Evolutionary conservation across 139 green algal species (phyloP).

Genomic region (Closterium sp.): DNA sequence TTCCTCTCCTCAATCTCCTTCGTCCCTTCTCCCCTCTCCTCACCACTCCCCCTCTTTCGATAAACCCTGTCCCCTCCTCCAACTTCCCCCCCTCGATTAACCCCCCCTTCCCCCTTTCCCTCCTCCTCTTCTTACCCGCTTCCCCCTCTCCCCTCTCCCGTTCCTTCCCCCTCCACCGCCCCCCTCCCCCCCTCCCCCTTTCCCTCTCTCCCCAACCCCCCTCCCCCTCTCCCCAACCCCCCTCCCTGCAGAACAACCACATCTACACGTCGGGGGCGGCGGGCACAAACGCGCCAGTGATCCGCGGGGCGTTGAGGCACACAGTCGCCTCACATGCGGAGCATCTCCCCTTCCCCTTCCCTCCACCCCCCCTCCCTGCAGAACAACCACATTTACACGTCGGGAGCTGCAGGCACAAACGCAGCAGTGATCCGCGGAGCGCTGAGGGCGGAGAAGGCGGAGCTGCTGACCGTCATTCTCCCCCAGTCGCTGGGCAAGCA

Average conservation of each 20-base stretch:
- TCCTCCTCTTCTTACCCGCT: background rate
- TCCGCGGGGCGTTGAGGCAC: too few species aligned
- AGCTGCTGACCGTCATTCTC: constrained; percentile 95
- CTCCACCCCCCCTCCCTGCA: background rate
- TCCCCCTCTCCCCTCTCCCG: background rate
- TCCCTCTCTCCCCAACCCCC: background rate
- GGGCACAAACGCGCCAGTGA: background rate
- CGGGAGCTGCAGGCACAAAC: constrained; percentile 93
- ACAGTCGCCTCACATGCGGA: too few species aligned
- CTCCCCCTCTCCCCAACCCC: background rate
- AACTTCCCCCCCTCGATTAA: background rate
- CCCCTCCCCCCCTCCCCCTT: too few species aligned
- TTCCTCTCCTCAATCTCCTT: background rate
- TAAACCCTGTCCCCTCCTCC: background rate
- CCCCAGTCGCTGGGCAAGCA: constrained; percentile 80
- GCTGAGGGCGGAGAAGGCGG: constrained; percentile 83
- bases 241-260: background rate
- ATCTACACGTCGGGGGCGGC: background rate
- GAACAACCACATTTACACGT: constrained; percentile 96
- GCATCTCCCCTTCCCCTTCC: background rate
- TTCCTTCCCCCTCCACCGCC: too few species aligned
- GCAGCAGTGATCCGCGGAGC: constrained; percentile 95
- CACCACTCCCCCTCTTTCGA: background rate
- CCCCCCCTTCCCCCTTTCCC: background rate
- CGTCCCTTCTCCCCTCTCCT: too few species aligned